Conservation (phyloP, 306 rosid species). For the Dryas drummondii region DNA sequence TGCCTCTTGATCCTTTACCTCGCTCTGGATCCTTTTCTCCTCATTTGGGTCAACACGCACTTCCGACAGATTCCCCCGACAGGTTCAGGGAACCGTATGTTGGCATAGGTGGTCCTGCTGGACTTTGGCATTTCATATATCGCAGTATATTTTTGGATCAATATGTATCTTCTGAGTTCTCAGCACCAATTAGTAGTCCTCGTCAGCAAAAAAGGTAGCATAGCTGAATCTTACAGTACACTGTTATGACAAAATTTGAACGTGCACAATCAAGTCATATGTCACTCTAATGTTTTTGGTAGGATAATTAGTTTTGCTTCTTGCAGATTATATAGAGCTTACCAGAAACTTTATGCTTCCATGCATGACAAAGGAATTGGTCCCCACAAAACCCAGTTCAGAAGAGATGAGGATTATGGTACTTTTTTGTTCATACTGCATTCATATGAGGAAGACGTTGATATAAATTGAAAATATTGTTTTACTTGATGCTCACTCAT, state of each 20-base stretch:
- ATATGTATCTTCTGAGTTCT: constrained; percentile 87
- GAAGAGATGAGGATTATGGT: constrained; percentile 94
- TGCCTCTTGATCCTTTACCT: constrained; percentile 66
- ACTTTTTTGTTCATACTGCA: constrained; percentile 28
- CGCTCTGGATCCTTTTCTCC: constrained; percentile 51
- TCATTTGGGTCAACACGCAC: constrained; percentile 54
- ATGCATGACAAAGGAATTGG: constrained; percentile 89
- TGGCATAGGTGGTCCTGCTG: constrained; percentile 73
- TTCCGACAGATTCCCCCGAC: constrained; percentile 65
- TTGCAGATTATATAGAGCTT: constrained; percentile 80
- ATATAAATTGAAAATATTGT: not conserved
- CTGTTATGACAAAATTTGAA: constrained; percentile 11
- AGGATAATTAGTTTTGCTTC: constrained; percentile 32
- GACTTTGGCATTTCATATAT: constrained; percentile 94
- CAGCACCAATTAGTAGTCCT: constrained; percentile 64
- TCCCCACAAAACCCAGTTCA: constrained; percentile 88
- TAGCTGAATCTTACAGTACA: constrained; percentile 11
- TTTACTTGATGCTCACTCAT: not conserved
- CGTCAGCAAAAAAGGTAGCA: constrained; percentile 79
- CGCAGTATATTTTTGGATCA: constrained; percentile 92
- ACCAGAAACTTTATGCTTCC: constrained; percentile 78
- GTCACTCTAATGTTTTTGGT: constrained; percentile 6
- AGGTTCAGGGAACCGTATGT: constrained; percentile 49
- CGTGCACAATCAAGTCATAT: constrained; percentile 2
- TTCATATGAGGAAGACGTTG: constrained; percentile 9